Conservation (phyloP, 352 stramenopile genomes). For the Globisporangium yorkense region DNA sequence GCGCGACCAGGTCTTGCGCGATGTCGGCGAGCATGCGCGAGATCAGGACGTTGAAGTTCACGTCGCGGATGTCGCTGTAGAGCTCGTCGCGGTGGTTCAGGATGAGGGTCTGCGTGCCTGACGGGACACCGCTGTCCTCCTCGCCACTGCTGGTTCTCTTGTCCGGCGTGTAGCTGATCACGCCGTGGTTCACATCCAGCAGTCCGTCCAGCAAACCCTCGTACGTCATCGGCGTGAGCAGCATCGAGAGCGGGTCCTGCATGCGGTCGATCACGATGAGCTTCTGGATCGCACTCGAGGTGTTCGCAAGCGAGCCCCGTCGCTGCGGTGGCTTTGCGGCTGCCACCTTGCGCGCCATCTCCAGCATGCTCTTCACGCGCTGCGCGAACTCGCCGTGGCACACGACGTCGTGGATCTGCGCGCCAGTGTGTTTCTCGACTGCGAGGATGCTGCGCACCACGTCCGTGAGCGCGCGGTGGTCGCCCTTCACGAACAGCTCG, state of each 20-base stretch:
- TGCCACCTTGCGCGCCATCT: conserved; percentile 30
- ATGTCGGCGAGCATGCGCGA: conserved; percentile 43
- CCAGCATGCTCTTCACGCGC: conserved; percentile 56
- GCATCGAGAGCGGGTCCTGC: conserved; percentile 75
- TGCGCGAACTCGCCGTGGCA: conserved; percentile 50
- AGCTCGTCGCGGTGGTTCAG: conserved; percentile 68
- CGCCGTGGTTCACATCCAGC: conserved; percentile 64
- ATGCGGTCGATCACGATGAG: conserved; percentile 70
- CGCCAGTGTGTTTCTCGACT: conserved; percentile 39
- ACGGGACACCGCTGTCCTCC: neutral
- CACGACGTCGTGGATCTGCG: conserved; percentile 28
- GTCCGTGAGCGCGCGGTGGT: conserved; percentile 49
- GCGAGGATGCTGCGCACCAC: conserved; percentile 62
- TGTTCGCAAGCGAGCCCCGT: neutral
- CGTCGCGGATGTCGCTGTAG: conserved; percentile 64
- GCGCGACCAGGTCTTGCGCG: conserved; percentile 40
- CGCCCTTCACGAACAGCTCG: conserved; percentile 62
- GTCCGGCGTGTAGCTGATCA: conserved; percentile 53
- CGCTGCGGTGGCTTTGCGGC: conserved; percentile 3
- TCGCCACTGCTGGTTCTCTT: neutral
- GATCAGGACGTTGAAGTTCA: conserved; percentile 75
- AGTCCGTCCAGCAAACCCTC: conserved; percentile 72
- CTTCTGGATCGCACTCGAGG: conserved; percentile 30
- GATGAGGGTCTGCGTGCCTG: conserved; percentile 39
- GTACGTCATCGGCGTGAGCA: conserved; percentile 82